Evolutionary conservation across 129 eudicot genomes (phyloP).

Genomic region (Lactuca saligna): DNA sequence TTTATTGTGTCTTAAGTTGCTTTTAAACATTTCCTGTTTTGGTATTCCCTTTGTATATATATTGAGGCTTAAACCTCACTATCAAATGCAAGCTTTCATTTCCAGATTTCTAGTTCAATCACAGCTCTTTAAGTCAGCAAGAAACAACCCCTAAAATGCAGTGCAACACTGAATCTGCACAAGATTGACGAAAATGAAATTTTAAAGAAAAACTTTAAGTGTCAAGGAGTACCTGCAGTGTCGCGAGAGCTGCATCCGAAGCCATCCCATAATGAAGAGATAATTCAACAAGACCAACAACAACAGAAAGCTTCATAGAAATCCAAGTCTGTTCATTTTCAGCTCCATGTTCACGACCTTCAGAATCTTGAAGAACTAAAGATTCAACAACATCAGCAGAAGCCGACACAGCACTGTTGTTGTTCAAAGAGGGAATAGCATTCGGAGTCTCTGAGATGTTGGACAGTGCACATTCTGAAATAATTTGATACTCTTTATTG

Average conservation of each 20-base stretch:
- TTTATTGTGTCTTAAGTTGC: no score
- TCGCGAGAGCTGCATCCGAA: slow-evolving; percentile 88
- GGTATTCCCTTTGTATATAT: no score
- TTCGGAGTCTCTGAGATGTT: slow-evolving; percentile 87
- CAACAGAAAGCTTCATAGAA: slow-evolving; percentile 69
- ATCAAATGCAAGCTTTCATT: no score
- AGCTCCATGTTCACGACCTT: slow-evolving; percentile 41
- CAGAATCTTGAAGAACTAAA: slow-evolving; percentile 38
- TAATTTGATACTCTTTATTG: slow-evolving; percentile 83
- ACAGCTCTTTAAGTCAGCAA: neutral
- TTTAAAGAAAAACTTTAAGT: neutral
- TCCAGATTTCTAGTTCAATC: no score
- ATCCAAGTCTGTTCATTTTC: slow-evolving; percentile 52
- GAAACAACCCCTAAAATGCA: no score
- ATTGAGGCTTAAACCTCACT: no score
- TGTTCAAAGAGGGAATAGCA: slow-evolving; percentile 52
- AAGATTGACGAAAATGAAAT: neutral
- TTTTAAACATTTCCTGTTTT: no score
- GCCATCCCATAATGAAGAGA: slow-evolving; percentile 76
- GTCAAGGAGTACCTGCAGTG: slow-evolving; percentile 63
- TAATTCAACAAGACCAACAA: slow-evolving; percentile 74
- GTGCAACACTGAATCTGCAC: neutral
- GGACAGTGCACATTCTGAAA: slow-evolving; percentile 83
- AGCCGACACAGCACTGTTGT: slow-evolving; percentile 31
- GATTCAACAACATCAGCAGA: slow-evolving; percentile 39